These are phyloP conservation scores for Chloranthus sessilifolius DNA, from an alignment of 164 flowering plant species.

Conservation along the genomic window DNA sequence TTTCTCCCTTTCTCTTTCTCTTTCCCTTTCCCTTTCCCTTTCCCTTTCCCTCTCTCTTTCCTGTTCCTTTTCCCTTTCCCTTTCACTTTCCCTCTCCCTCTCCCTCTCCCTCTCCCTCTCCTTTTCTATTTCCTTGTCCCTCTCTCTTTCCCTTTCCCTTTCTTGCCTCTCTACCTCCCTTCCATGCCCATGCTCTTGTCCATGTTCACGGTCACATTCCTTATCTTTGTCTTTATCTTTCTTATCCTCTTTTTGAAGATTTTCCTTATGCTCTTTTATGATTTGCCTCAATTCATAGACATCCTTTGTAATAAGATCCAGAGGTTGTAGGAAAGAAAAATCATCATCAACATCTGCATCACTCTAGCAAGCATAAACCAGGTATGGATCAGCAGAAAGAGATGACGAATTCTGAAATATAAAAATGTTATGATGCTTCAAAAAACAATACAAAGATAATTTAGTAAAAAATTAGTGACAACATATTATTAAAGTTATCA, in stretches of 20 bases:
- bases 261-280: constrained; percentile 68
- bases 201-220: constrained; percentile 25
- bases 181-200: constrained; percentile 27
- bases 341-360: constrained; percentile 89
- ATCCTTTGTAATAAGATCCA: constrained; percentile 94
- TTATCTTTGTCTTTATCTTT: constrained; percentile 45
- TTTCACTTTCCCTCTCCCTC: constrained; percentile 22
- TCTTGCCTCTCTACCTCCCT: constrained; percentile 19
- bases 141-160: constrained; percentile 27
- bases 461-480: neutral
- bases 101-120: constrained; percentile 28
- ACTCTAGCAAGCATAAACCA: constrained; percentile 44
- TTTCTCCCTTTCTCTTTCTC: constrained; percentile 22
- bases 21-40: constrained; percentile 27
- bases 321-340: constrained; percentile 81
- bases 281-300: constrained; percentile 63
- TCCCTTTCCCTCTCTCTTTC: constrained; percentile 23
- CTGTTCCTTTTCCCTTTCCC: constrained; percentile 22
- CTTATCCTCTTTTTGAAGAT: constrained; percentile 45
- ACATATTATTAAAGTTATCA: constrained; percentile 10
- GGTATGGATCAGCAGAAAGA: constrained; percentile 22
- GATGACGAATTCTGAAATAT: neutral
- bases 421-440: neutral
- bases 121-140: constrained; percentile 22
- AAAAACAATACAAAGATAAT: neutral